phyloP scores from a whole-genome alignment of 2,329 filamentous ascomycete genomes.

The Dactylellina haptotyla region DNA sequence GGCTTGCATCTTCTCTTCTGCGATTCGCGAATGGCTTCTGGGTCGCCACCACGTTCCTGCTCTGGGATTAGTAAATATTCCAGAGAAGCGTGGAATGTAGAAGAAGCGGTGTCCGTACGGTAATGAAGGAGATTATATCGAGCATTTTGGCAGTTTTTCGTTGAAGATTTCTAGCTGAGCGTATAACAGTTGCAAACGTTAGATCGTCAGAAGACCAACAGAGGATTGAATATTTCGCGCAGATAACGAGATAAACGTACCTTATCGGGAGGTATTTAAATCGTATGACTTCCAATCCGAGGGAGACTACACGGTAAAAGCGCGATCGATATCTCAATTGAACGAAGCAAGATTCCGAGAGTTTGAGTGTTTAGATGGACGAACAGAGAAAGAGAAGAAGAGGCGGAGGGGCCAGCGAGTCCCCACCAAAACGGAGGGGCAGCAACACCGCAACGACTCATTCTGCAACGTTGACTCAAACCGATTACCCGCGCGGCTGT shows the following conservation, averaged over 20 bases:
- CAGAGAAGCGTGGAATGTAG: conserved; percentile 61
- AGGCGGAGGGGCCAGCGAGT: background rate
- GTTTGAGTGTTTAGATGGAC: background rate
- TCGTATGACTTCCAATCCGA: too few species aligned
- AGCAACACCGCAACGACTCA: conserved; percentile 6
- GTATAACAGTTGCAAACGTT: conserved; percentile 5
- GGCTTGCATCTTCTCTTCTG: conserved; percentile 83
- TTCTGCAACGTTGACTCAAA: conserved; percentile 21
- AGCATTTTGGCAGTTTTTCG: conserved; percentile 67
- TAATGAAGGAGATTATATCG: conserved; percentile 80
- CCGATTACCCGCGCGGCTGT: conserved; percentile 23
- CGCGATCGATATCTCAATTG: too few species aligned
- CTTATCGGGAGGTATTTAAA: too few species aligned
- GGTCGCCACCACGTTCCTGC: conserved; percentile 86
- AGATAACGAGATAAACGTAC: background rate
- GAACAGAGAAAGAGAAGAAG: conserved; percentile 1
- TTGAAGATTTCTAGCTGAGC: conserved; percentile 15
- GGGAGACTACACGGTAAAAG: too few species aligned
- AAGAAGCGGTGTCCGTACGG: conserved; percentile 3
- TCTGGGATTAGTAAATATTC: background rate
- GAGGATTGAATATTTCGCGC: conserved; percentile 14
- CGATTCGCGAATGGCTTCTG: conserved; percentile 89
- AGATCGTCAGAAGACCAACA: background rate
- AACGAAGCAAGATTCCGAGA: too few species aligned
- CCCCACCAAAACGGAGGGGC: conserved; percentile 45